Evolutionary conservation across 768 basidiomycete species (phyloP), one percentile per base, ranked within the genome.

Genomic region (Paxillus rubicundulus): DNA sequence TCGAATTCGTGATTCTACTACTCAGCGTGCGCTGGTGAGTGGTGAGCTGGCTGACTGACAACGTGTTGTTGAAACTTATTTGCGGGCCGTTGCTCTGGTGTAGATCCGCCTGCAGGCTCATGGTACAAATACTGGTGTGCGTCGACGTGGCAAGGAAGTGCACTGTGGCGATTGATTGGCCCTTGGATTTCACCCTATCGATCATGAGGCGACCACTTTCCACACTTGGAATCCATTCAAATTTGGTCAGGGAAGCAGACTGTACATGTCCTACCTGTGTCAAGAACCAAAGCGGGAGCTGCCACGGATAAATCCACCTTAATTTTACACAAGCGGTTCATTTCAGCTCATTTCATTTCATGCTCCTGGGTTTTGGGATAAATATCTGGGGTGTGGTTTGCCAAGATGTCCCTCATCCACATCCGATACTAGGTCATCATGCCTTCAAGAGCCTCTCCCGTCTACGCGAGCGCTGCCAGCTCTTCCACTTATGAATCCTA

Each of bases 401-500:
- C n/a, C n/a, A n/a, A n/a, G 18, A 14, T 45, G 21, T 38, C 36
- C 21, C 42, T 10, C 41, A 45, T 42, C 41, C 57, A 30, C 30
- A 5, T 9, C 5, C 30, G 9, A 30, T 9, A 9, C 30, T 10
- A 33, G 6, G 42, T 27, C 40, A 32, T 9, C 39, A 70, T 70
- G 70, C 40, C 70, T 36, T 62, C 69, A 24, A 62, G 62, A 36
- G 38, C 56, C 8, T 55, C 69, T 17, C 28, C 69, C 47, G 46
- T 69, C 61, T 56, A 68, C 54, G 51, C 64, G 43, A 54, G 63
- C 57, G 52, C 67, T 5, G 61, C 61, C 24, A 24, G 24, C 47
- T 62, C 69, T 33, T 61, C 61, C 54, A 50, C 59, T 41, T 64
- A 69, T 17, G 67, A 69, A 9, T 49, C 65, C 18, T 65, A 63